Percentiles rank a stretch among this genome's conserved stretches.
phyloP scores from a whole-genome alignment of 148 eudicot genomes.

The Nyssa sinensis region DNA sequence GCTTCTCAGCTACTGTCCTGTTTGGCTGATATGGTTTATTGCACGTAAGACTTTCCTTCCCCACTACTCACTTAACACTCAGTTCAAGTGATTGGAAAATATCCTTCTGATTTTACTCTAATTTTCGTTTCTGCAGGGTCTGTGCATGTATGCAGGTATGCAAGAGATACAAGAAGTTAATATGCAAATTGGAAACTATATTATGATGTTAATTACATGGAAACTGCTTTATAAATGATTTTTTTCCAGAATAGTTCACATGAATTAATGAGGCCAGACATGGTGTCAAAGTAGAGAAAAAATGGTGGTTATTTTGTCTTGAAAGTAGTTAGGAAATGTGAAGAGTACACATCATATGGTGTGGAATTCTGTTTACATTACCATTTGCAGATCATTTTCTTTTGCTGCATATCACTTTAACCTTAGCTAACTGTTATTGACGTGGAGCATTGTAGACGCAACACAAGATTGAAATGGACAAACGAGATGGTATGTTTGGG shows the following conservation, averaged over 20 bases:
- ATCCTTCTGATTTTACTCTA: conserved; percentile 21
- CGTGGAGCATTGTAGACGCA: conserved; percentile 65
- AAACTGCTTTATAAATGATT: not conserved
- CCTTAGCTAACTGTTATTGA: not conserved
- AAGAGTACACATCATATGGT: not conserved
- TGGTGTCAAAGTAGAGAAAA: not conserved
- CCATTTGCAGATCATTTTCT: not conserved
- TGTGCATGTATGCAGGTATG: conserved; percentile 99
- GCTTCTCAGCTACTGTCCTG: conserved; percentile 71
- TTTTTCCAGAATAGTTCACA: not conserved
- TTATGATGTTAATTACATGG: not conserved
- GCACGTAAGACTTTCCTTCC: conserved; percentile 63
- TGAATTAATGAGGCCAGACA: not conserved
- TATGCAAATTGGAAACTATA: not conserved
- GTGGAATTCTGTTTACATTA: not conserved
- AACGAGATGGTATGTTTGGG: conserved; percentile 89
- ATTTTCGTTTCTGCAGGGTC: conserved; percentile 58
- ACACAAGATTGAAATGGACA: conserved; percentile 97
- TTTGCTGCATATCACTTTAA: not conserved
- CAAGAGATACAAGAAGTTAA: not conserved
- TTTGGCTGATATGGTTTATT: conserved; percentile 75
- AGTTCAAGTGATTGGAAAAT: not conserved
- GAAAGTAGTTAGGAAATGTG: not conserved
- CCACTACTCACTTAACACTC: not conserved
- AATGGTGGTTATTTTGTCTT: not conserved